phyloP scores from a whole-genome alignment of 768 basidiomycete species.

The Goffeauzyma gilvescens region DNA sequence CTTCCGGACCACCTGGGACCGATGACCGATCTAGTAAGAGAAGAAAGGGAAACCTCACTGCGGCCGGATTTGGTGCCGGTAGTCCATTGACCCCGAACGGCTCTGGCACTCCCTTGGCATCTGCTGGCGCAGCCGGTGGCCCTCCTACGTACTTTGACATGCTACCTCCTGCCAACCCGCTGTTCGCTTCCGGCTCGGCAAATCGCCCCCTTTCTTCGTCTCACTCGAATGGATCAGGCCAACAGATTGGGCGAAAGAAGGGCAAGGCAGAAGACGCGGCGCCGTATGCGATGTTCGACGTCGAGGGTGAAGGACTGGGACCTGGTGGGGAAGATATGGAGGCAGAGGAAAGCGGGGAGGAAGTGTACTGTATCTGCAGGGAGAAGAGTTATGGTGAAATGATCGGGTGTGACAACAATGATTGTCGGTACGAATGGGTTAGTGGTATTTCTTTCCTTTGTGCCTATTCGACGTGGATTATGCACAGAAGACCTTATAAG shows the following conservation, averaged over 20 bases:
- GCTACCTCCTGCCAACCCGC: constrained; percentile 8
- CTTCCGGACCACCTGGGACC: too few relatives aligned
- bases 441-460: constrained; percentile 34
- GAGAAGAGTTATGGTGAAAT: constrained; percentile 76
- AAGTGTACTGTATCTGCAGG: constrained; percentile 68
- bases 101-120: too few relatives aligned
- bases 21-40: too few relatives aligned
- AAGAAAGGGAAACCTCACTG: too few relatives aligned
- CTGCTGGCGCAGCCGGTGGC: too few relatives aligned
- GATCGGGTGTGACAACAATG: constrained; percentile 73
- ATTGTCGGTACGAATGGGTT: constrained; percentile 80
- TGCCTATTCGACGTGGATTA: not conserved
- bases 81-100: too few relatives aligned
- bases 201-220: constrained; percentile 6
- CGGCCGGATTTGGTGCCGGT: too few relatives aligned
- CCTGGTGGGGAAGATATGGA: constrained; percentile 41
- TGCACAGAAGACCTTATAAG: not conserved
- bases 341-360: constrained; percentile 39
- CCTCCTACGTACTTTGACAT: too few relatives aligned
- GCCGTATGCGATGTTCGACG: constrained; percentile 13
- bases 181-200: constrained; percentile 6
- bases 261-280: constrained; percentile 1
- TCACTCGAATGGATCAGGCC: not conserved
- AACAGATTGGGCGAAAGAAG: not conserved
- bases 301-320: constrained; percentile 7